Percentiles rank a stretch among this genome's conserved stretches.
These are phyloP conservation scores for Populus trichocarpa DNA, from an alignment of 441 rosid genomes.

Conservation along the genomic window DNA sequence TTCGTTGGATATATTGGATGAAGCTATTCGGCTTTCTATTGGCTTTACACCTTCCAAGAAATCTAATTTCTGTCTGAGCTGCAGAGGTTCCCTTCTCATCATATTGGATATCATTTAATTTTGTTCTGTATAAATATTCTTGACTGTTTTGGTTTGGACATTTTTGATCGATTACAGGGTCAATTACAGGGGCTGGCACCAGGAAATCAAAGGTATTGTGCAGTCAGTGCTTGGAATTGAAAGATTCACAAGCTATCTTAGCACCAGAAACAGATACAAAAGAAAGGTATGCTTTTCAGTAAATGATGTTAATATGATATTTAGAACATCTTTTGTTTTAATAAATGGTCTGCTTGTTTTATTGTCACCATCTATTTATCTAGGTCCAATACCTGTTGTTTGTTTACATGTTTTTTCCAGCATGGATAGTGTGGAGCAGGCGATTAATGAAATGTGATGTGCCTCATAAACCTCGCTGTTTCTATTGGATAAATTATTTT, in stretches of 20 bases:
- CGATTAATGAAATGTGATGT: background rate
- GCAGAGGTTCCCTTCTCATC: constrained; percentile 62
- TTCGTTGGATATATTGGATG: constrained; percentile 57
- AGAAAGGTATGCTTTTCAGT: constrained; percentile 37
- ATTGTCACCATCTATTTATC: background rate
- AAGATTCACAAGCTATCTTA: constrained; percentile 32
- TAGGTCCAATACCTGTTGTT: background rate
- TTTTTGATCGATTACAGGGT: constrained; percentile 36
- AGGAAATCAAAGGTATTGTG: constrained; percentile 48
- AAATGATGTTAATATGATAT: background rate
- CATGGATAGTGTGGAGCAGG: background rate
- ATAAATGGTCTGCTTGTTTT: background rate
- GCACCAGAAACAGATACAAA: constrained; percentile 24
- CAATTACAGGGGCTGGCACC: constrained; percentile 25
- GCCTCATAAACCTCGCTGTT: background rate
- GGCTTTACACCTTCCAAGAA: constrained; percentile 50
- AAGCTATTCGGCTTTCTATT: constrained; percentile 40
- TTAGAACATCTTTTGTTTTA: background rate
- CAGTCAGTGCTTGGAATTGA: constrained; percentile 40
- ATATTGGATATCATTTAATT: constrained; percentile 8
- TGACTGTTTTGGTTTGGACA: background rate
- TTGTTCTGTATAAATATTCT: background rate
- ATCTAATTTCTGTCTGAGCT: constrained; percentile 61
- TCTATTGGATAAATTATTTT: background rate
- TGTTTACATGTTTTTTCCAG: background rate